Evolutionary conservation across 2,329 filamentous ascomycete genomes (phyloP), one percentile per base, ranked within the genome.

Genomic region (Tolypocladium album): DNA sequence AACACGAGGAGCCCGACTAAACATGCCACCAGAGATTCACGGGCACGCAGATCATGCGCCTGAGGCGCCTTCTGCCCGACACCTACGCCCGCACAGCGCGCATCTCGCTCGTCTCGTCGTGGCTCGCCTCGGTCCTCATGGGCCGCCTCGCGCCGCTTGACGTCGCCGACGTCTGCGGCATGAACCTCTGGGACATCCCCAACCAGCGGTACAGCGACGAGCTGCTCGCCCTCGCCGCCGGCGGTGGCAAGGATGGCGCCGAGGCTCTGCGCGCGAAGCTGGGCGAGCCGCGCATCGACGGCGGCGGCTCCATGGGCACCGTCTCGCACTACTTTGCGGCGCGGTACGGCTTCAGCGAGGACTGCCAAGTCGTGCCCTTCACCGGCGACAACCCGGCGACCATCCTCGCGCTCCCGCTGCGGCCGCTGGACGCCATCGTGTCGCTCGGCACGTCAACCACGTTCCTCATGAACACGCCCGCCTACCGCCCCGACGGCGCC

Each of bases 381-480:
- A 97, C 94, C 0, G 94, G 94, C 61, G 94, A 99, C 75, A 99
- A 99, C 75, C 94, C 92, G 31, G 88, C 92, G 1, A 97, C 94
- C 0, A 97, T 99, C 67, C 87, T 97, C 39, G 89, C 92, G 1
- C 82, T 97, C 22, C 94, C 94, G 3, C 81, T 97, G 47, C 86
- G 89, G 7, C 88, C 92, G 1, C 86, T 91, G 42, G 94, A 97
- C 69, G 93, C 92, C 64, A 97, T 97, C 71, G 92, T 97, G 43
- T 95, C 90, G 9, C 83, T 99, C 9, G 94, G 94, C 61, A 99
- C 94, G 0, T 95, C 90, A 38, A 97, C 93, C 1, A 99, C 94
- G 4, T 97, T 97, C 79, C 84, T 99, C 62, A 97, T 97, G 93
- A 92, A 89, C 69, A 97, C 94, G 5, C 87, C 90, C n/a, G 82